phyloP scores from a whole-genome alignment of 495 filamentous ascomycete species.

The Apodospora peruviana region DNA sequence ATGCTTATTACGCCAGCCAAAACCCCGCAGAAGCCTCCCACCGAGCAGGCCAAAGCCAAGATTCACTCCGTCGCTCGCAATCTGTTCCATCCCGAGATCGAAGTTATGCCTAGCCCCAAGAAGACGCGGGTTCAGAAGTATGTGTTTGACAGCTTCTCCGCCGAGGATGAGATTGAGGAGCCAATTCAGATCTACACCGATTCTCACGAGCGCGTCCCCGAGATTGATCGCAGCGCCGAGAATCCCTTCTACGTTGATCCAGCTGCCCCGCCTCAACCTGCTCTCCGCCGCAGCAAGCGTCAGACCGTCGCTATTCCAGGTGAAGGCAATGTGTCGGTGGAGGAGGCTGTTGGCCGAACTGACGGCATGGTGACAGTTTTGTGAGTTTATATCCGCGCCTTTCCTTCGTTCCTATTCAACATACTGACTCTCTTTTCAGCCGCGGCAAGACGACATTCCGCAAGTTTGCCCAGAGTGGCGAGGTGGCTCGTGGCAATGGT shows the following conservation, averaged over 20 bases:
- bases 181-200: slow-evolving; percentile 85
- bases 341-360: slow-evolving; percentile 57
- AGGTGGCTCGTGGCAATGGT: slow-evolving; percentile 11
- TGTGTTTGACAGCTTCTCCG: slow-evolving; percentile 63
- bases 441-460: slow-evolving; percentile 87
- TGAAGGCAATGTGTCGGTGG: slow-evolving; percentile 50
- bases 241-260: slow-evolving; percentile 69
- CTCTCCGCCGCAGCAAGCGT: slow-evolving; percentile 38
- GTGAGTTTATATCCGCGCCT: slow-evolving; percentile 53
- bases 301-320: slow-evolving; percentile 43
- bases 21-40: slow-evolving; percentile 71
- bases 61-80: slow-evolving; percentile 65
- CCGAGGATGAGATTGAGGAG: slow-evolving; percentile 44
- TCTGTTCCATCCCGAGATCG: slow-evolving; percentile 57
- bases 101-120: slow-evolving; percentile 54
- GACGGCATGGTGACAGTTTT: slow-evolving; percentile 84
- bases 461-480: slow-evolving; percentile 45
- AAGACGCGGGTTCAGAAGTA: slow-evolving; percentile 51
- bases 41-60: slow-evolving; percentile 43
- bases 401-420: neutral
- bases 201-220: slow-evolving; percentile 77
- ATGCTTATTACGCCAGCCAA: slow-evolving; percentile 79
- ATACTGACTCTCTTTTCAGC: slow-evolving; percentile 42
- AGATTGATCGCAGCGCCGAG: slow-evolving; percentile 54
- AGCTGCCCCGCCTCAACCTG: slow-evolving; percentile 20